phyloP scores from a whole-genome alignment of 495 filamentous ascomycete genomes.

The Annulohypoxylon stygium region DNA sequence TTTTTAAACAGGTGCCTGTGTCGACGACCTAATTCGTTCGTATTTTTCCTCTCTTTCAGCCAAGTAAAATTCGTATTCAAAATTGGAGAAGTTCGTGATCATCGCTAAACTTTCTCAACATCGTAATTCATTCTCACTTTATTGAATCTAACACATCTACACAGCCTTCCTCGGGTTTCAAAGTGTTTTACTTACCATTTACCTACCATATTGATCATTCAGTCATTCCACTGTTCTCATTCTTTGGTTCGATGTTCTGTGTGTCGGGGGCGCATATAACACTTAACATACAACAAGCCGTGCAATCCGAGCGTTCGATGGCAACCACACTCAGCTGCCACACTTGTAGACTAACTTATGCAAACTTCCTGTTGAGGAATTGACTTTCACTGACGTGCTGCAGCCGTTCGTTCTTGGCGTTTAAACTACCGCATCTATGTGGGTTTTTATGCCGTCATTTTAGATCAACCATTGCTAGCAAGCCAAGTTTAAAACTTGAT shows the following conservation, averaged over 20 bases:
- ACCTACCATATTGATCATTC: too few relatives aligned
- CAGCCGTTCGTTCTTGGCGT: constrained; percentile 12
- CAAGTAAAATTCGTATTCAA: constrained; percentile 26
- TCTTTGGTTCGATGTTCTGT: not conserved
- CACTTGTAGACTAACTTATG: not conserved
- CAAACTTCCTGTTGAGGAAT: constrained; percentile 10
- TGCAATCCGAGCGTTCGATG: constrained; percentile 1
- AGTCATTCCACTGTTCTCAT: not conserved
- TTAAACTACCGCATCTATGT: constrained; percentile 19
- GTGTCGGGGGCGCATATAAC: not conserved
- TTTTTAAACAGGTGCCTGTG: constrained; percentile 27
- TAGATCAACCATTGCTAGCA: constrained; percentile 29
- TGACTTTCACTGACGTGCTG: constrained; percentile 10
- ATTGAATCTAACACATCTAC: constrained; percentile 4
- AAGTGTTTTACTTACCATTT: not conserved
- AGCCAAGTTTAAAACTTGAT: constrained; percentile 37
- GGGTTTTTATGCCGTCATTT: constrained; percentile 38
- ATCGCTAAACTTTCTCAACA: not conserved
- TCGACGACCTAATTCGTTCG: constrained; percentile 3
- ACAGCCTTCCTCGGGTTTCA: constrained; percentile 21
- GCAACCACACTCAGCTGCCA: not conserved
- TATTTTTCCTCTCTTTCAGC: not conserved
- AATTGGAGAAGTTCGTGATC: constrained; percentile 10
- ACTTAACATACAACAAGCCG: not conserved
- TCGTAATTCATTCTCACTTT: not conserved